A percentile compares a stretch with the other conserved stretches of the same genome.
Evolutionary conservation across 1,284 basidiomycete genomes (phyloP).

Genomic region (Apiotrichum sp.): DNA sequence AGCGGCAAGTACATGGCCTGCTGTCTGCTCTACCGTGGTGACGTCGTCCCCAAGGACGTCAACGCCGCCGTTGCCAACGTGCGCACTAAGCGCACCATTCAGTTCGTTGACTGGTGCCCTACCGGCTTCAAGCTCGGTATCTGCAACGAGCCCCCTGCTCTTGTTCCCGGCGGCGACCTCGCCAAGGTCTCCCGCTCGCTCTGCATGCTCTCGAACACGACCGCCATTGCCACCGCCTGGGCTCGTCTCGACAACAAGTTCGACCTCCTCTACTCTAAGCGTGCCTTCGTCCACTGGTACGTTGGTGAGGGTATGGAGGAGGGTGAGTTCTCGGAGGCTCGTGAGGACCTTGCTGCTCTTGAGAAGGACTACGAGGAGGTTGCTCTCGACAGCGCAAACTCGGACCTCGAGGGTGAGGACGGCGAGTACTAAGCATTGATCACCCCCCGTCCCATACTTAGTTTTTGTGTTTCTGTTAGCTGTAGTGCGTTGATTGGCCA

Average conservation of each 20-base stretch:
- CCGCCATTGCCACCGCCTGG: constrained; percentile 82
- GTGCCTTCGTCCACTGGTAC: constrained; percentile 86
- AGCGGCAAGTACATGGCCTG: constrained; percentile 98
- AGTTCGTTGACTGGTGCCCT: constrained; percentile 94
- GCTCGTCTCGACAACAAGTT: constrained; percentile 97
- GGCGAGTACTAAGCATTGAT: constrained; percentile 59
- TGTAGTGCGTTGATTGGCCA: too few relatives aligned
- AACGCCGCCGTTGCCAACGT: constrained; percentile 88
- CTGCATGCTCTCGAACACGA: constrained; percentile 80
- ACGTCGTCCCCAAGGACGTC: constrained; percentile 96
- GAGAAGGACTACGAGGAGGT: constrained; percentile 98
- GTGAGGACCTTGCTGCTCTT: constrained; percentile 92
- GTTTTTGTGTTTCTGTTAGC: too few relatives aligned
- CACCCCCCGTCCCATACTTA: too few relatives aligned
- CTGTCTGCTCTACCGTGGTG: constrained; percentile 84
- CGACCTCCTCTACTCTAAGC: constrained; percentile 89
- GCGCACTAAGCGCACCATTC: constrained; percentile 96
- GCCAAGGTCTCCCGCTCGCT: constrained; percentile 90
- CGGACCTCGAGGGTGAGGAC: constrained; percentile 65
- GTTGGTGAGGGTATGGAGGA: constrained; percentile 99
- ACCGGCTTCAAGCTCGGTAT: constrained; percentile 97
- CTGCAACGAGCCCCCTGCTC: constrained; percentile 90
- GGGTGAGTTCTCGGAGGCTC: constrained; percentile 90
- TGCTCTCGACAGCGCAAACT: constrained; percentile 70
- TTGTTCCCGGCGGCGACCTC: constrained; percentile 88